Evolutionary conservation across 768 basidiomycete species (phyloP).

Genomic region (Kwoniella dendrophila): DNA sequence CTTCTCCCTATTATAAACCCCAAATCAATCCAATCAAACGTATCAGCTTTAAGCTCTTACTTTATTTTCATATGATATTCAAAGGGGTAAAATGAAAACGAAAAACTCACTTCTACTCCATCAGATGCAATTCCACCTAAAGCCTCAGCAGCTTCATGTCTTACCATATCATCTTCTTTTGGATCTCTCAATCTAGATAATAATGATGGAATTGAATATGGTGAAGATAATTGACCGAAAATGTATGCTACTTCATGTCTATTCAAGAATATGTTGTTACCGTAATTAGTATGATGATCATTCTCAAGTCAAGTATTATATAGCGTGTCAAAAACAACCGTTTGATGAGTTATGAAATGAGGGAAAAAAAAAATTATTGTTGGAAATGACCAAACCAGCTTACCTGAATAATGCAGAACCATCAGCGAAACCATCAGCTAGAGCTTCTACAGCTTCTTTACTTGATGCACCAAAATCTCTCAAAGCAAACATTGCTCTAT

Average conservation of each 20-base stretch:
- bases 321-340: background rate
- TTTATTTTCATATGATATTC: too few relatives aligned
- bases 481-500: conserved; percentile 97
- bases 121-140: conserved; percentile 84
- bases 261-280: background rate
- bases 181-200: conserved; percentile 72
- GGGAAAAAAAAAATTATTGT: background rate
- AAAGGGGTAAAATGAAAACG: too few relatives aligned
- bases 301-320: too few relatives aligned
- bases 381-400: conserved; percentile 42
- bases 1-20: conserved; percentile 27
- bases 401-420: conserved; percentile 91
- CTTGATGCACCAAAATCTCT: conserved; percentile 78
- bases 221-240: conserved; percentile 90
- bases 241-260: conserved; percentile 99
- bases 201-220: conserved; percentile 83
- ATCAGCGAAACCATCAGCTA: conserved; percentile 87
- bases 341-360: background rate
- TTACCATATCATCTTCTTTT: conserved; percentile 89
- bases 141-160: conserved; percentile 98
- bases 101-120: conserved; percentile 38
- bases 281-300: background rate
- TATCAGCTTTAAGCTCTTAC: background rate
- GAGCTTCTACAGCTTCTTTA: conserved; percentile 79
- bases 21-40: background rate